These are phyloP conservation scores for Sinapis alba DNA, from an alignment of 441 rosid genomes.

Conservation along the genomic window DNA sequence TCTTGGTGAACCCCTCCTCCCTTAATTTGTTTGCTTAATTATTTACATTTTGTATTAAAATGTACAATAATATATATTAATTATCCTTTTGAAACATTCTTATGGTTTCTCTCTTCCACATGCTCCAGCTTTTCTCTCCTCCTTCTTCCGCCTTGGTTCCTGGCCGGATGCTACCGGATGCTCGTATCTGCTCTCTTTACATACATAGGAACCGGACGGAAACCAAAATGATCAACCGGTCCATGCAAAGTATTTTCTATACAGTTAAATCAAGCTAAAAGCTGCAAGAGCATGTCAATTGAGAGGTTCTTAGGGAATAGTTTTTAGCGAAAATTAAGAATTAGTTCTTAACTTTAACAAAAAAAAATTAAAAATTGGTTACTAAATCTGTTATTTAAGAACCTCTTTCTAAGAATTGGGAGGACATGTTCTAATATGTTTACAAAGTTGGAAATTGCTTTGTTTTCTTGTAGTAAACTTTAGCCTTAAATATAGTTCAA, in stretches of 20 bases:
- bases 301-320: no score
- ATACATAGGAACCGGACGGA: background rate
- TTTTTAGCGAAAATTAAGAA: no score
- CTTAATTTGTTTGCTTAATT: conserved; percentile 27
- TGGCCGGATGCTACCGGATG: conserved; percentile 12
- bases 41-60: background rate
- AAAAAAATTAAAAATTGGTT: no score
- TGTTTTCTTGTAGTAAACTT: background rate
- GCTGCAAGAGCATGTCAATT: no score
- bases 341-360: no score
- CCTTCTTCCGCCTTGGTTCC: conserved; percentile 17
- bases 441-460: no score
- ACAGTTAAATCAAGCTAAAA: background rate
- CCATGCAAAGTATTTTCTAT: conserved; percentile 1
- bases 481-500: background rate
- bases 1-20: conserved; percentile 53
- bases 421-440: no score
- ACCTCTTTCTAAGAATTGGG: no score
- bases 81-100: conserved; percentile 41
- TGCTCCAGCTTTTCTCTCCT: conserved; percentile 23
- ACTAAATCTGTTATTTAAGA: no score
- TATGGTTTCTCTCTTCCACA: conserved; percentile 26
- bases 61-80: conserved; percentile 30
- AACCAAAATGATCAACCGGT: conserved; percentile 2
- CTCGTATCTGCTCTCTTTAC: background rate